phyloP scores from a whole-genome alignment of 1,284 basidiomycete genomes.

The Apiotrichum siamense region DNA sequence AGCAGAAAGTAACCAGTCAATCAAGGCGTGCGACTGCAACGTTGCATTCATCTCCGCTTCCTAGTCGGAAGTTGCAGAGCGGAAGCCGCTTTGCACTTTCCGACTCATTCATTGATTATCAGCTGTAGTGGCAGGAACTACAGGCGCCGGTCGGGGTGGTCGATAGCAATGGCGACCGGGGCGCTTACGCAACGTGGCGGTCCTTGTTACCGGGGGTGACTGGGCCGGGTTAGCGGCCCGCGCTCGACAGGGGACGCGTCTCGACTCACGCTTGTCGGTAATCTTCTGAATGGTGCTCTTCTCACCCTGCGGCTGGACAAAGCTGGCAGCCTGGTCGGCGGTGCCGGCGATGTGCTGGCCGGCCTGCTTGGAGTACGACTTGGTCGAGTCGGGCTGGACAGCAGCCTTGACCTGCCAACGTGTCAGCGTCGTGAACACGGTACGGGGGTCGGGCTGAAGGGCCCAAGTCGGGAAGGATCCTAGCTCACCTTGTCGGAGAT shows the following conservation, averaged over 20 bases:
- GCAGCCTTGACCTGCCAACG: not conserved
- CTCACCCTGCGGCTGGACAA: not conserved
- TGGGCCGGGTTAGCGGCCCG: not conserved
- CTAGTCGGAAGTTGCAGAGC: too few species aligned
- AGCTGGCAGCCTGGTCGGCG: not conserved
- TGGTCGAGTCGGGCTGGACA: not conserved
- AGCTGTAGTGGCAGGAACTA: too few species aligned
- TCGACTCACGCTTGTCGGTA: not conserved
- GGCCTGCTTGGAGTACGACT: not conserved
- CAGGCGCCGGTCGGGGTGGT: too few species aligned
- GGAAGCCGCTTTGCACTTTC: too few species aligned
- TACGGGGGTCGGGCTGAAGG: not conserved
- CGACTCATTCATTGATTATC: too few species aligned
- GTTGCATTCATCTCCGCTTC: too few species aligned
- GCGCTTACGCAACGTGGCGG: not conserved
- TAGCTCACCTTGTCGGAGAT: not conserved
- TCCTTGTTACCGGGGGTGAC: not conserved
- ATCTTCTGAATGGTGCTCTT: constrained; percentile 1
- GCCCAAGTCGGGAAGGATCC: not conserved
- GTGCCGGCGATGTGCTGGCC: not conserved
- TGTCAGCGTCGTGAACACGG: not conserved
- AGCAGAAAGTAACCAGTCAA: too few species aligned
- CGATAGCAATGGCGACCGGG: too few species aligned
- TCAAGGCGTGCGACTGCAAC: too few species aligned
- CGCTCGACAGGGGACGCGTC: not conserved